Conservation (phyloP, 768 basidiomycete genomes). For the button mushroom (Agaricus bisporus) region DNA sequence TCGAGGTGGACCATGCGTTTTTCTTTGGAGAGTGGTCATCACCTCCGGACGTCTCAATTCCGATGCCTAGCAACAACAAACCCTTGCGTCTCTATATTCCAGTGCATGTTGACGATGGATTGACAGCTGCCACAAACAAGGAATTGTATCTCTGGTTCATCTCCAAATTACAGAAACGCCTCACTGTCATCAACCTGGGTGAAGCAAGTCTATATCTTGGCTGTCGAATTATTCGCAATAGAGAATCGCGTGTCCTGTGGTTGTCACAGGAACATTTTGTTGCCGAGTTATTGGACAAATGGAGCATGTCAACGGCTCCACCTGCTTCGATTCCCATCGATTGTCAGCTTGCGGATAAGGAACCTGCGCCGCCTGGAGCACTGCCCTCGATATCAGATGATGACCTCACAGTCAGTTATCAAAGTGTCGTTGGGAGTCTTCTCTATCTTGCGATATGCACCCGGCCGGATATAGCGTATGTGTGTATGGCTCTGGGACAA, state of each 20-base stretch:
- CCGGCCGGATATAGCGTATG: constrained; percentile 24
- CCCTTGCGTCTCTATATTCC: constrained; percentile 2
- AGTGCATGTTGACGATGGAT: constrained; percentile 11
- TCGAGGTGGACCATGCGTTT: constrained; percentile 4
- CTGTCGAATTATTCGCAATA: constrained; percentile 8
- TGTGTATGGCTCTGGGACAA: constrained; percentile 20
- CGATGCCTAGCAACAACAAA: constrained; percentile 7
- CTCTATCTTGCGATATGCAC: constrained; percentile 22
- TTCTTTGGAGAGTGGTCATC: neutral
- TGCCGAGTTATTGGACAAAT: constrained; percentile 8
- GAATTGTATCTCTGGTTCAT: constrained; percentile 8
- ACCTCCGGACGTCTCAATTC: constrained; percentile 8
- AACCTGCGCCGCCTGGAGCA: neutral
- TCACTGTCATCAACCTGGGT: constrained; percentile 10
- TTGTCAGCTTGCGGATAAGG: neutral
- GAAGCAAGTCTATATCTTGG: constrained; percentile 1
- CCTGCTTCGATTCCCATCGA: neutral
- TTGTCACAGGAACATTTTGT: constrained; percentile 13
- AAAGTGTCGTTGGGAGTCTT: constrained; percentile 14
- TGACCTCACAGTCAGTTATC: neutral
- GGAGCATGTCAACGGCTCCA: constrained; percentile 1
- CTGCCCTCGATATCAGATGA: neutral
- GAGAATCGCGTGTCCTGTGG: constrained; percentile 4
- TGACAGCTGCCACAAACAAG: constrained; percentile 2
- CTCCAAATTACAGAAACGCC: neutral